Evolutionary conservation across 345 rosid species (phyloP), one percentile per base, ranked within the genome.

Genomic region (Hypericum androsaemum): DNA sequence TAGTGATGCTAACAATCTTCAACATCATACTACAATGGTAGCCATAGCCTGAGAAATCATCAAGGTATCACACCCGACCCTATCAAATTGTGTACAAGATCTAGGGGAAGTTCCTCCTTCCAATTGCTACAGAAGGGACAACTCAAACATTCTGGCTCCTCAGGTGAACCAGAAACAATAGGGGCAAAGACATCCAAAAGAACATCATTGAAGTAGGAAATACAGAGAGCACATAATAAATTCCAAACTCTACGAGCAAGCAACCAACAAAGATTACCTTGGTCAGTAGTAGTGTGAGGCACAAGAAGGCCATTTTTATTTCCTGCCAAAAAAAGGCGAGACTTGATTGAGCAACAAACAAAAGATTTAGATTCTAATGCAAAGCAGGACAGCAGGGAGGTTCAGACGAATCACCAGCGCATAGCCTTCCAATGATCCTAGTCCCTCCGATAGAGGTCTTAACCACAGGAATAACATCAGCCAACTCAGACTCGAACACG

Each of bases 251-350:
- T 22, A 16, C 12, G 45, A n/a, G 47, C 32, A 37, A 14, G 41
- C 39, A 0, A 38, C 47, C 7, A 50, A 41, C 5, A 8, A 50
- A n/a, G 49, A 47, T 74, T 58, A 92, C 98, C 98, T 81, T 92
- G 98, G 68, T 92, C 96, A 22, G 95, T 92, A 43, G 95, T 82
- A 59, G 68, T 92, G 59, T 88, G 98, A 1, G 96, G 98, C 63
- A 92, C 74, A 57, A 92, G 95, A 72, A 88, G 95, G 41, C 95
- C 98, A 10, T 88, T 84, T 60, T 88, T 92, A 72, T 92, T 92
- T 51, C 98, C 98, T 84, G 68, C 57, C 56, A 60, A 46, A 8
- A 43, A 55, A 54, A 51, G 15, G 6, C 7, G 36, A 43, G 7
- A 5, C 3, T 36, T 28, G 11, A 8, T 6, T 22, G 32, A 22